These are phyloP conservation scores for Nepenthes alata DNA, from an alignment of 179 eudicot genomes.

Conservation along the genomic window DNA sequence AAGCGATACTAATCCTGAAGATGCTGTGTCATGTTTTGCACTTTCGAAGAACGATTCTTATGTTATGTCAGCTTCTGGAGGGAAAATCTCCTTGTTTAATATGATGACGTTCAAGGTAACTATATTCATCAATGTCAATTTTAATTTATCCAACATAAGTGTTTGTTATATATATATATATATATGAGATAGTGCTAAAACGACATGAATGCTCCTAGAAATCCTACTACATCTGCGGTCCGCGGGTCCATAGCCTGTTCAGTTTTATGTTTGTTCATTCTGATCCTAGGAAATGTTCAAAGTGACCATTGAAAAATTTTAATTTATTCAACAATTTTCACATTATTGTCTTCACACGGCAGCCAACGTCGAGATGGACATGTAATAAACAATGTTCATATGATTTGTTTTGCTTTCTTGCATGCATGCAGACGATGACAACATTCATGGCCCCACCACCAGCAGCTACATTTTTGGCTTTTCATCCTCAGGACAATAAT, in stretches of 20 bases:
- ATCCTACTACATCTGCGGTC: no score
- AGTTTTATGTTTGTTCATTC: no score
- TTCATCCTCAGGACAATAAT: slow-evolving; percentile 85
- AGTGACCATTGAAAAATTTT: no score
- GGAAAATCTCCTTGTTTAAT: slow-evolving; percentile 75
- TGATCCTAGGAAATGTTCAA: no score
- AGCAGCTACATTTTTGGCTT: slow-evolving; percentile 78
- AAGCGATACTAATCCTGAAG: slow-evolving; percentile 61
- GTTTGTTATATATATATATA: no score
- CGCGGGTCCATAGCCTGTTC: no score
- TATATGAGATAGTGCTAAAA: no score
- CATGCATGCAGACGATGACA: slow-evolving; percentile 63
- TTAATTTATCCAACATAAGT: no score
- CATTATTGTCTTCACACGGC: no score
- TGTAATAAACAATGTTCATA: no score
- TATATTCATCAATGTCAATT: not conserved
- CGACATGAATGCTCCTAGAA: no score
- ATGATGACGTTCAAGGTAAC: slow-evolving; percentile 86
- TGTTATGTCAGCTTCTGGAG: slow-evolving; percentile 91
- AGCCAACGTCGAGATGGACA: not conserved
- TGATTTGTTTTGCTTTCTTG: slow-evolving; percentile 1
- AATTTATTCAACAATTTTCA: no score
- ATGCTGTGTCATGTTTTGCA: slow-evolving; percentile 80
- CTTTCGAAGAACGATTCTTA: slow-evolving; percentile 87
- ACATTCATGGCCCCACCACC: slow-evolving; percentile 93